A percentile compares a stretch with the other conserved stretches of the same genome.
Evolutionary conservation across 2,329 filamentous ascomycete genomes (phyloP).

Genomic region (Atkinsonella texensis): DNA sequence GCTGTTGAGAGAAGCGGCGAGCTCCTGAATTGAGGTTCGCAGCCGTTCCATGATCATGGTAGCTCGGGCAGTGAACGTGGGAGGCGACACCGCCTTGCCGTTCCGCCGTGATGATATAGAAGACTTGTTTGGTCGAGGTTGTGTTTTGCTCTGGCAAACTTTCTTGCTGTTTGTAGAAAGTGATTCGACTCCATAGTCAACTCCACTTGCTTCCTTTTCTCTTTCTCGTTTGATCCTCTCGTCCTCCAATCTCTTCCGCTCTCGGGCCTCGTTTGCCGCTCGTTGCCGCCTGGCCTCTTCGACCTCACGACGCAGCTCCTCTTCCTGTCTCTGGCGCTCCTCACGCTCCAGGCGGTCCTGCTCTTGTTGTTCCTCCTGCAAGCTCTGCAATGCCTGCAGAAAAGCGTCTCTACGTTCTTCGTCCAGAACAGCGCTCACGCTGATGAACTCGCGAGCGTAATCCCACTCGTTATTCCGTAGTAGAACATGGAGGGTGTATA

Average conservation of each 20-base stretch:
- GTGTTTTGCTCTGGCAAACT: conserved; percentile 18
- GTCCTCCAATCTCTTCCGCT: conserved; percentile 40
- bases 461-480: conserved; percentile 92
- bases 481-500: conserved; percentile 93
- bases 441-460: conserved; percentile 85
- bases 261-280: conserved; percentile 47
- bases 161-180: conserved; percentile 24
- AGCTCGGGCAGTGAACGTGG: conserved; percentile 35
- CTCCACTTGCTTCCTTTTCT: conserved; percentile 37
- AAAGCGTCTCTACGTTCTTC: conserved; percentile 87
- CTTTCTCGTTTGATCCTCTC: conserved; percentile 34
- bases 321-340: conserved; percentile 43
- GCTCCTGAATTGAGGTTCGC: conserved; percentile 36
- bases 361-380: conserved; percentile 73
- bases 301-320: conserved; percentile 41
- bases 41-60: conserved; percentile 41
- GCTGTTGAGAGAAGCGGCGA: conserved; percentile 38
- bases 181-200: conserved; percentile 58
- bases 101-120: conserved; percentile 16
- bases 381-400: conserved; percentile 67
- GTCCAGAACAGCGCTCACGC: conserved; percentile 73
- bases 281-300: conserved; percentile 44
- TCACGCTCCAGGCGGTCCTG: conserved; percentile 54
- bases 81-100: conserved; percentile 17
- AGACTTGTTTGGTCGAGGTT: conserved; percentile 13